Percentiles rank a stretch among this genome's conserved stretches.
phyloP scores from a whole-genome alignment of 768 basidiomycete genomes.

The Leccinum fibrillosum region DNA sequence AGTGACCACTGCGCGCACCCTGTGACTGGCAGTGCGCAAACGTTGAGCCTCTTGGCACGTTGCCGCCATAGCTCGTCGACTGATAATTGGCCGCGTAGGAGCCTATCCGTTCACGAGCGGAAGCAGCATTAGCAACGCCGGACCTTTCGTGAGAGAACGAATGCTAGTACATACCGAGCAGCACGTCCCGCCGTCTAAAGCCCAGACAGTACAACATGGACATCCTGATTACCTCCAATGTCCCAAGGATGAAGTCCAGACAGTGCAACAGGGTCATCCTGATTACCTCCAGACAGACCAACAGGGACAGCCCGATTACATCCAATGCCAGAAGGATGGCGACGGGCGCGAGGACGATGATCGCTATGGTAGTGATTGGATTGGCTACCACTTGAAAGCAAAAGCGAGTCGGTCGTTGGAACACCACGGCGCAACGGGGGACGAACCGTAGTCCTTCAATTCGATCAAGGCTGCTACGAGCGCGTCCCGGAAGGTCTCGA shows the following conservation, averaged over 20 bases:
- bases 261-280: not conserved
- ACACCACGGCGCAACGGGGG: not conserved
- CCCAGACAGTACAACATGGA: not conserved
- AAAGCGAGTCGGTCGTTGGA: not conserved
- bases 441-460: conserved; percentile 16
- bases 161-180: conserved; percentile 9
- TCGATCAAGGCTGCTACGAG: conserved; percentile 7
- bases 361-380: conserved; percentile 8
- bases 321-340: conserved; percentile 1
- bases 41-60: conserved; percentile 7
- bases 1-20: not conserved
- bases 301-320: not conserved
- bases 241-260: not conserved
- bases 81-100: conserved; percentile 20
- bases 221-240: not conserved
- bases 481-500: conserved; percentile 20
- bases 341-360: conserved; percentile 13
- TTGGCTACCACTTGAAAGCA: conserved; percentile 7
- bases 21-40: conserved; percentile 13
- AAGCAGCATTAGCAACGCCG: not conserved
- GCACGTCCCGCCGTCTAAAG: not conserved
- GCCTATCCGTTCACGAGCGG: not conserved
- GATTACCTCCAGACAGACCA: conserved; percentile 1
- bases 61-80: conserved; percentile 17
- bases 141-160: not conserved